A percentile compares a stretch with the other conserved stretches of the same genome.
phyloP scores from a whole-genome alignment of 1,139 yeast species.

The Candida freyschussii region DNA sequence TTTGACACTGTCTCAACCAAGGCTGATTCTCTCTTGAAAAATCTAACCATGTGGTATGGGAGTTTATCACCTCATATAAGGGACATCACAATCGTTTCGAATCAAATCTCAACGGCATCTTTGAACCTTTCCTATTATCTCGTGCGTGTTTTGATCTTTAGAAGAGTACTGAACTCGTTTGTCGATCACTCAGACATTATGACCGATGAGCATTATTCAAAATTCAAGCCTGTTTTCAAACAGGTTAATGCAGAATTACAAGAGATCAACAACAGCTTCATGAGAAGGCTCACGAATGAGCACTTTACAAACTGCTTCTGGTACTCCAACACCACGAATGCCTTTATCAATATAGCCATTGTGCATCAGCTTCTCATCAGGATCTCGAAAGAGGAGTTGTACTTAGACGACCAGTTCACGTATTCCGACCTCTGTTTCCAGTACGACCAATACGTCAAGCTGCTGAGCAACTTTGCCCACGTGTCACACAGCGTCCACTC shows the following conservation, averaged over 20 bases:
- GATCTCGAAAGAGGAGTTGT: constrained; percentile 13
- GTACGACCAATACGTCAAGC: constrained; percentile 7
- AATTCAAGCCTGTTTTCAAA: constrained; percentile 16
- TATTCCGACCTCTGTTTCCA: constrained; percentile 1
- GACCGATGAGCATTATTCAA: constrained; percentile 12
- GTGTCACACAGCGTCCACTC: constrained; percentile 7
- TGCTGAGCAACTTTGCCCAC: constrained; percentile 6
- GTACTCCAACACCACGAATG: constrained; percentile 20
- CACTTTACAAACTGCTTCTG: constrained; percentile 23
- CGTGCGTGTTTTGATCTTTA: constrained; percentile 21
- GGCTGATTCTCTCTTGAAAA: constrained; percentile 11
- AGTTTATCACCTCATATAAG: constrained; percentile 11
- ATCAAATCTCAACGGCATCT: constrained; percentile 22
- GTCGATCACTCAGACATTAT: constrained; percentile 15
- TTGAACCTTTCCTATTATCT: constrained; percentile 24
- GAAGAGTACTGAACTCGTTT: constrained; percentile 23
- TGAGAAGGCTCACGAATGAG: constrained; percentile 15
- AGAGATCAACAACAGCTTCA: constrained; percentile 15
- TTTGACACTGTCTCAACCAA: constrained; percentile 19
- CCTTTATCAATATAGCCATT: constrained; percentile 23
- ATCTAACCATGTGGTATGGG: constrained; percentile 23
- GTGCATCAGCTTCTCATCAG: constrained; percentile 18
- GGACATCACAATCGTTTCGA: constrained; percentile 10
- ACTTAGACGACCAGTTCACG: constrained; percentile 18
- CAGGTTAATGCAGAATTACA: constrained; percentile 9